Percentiles rank a stretch among this genome's conserved stretches.
Evolutionary conservation across 441 rosid species (phyloP).

Genomic region (Daphne laureola): DNA sequence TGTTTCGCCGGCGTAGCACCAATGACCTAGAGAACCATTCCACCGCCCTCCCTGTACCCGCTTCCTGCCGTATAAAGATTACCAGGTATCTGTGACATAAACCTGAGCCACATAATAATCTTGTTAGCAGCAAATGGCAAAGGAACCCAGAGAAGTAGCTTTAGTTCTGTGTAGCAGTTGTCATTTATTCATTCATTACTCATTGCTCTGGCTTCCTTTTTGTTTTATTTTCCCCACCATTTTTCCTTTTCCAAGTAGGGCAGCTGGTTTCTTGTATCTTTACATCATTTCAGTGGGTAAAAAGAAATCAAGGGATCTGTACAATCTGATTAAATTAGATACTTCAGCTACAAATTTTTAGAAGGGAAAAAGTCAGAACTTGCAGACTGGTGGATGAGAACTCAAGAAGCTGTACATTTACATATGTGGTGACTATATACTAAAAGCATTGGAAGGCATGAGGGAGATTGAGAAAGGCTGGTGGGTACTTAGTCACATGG

Average conservation of each 20-base stretch:
- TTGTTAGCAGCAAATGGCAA: conserved; percentile 32
- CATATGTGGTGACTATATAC: conserved; percentile 50
- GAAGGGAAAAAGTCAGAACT: conserved; percentile 21
- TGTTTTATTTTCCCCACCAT: conserved; percentile 1
- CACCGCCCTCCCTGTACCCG: conserved; percentile 21
- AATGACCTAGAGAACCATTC: conserved; percentile 21
- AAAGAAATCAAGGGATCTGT: conserved; percentile 19
- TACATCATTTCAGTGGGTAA: conserved; percentile 15
- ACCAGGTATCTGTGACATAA: conserved; percentile 43
- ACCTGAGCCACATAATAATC: conserved; percentile 32
- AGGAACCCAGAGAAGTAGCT: conserved; percentile 52
- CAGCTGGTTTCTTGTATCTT: conserved; percentile 40
- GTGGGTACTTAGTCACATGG: conserved; percentile 34
- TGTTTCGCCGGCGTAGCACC: conserved; percentile 16
- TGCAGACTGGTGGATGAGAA: conserved; percentile 31
- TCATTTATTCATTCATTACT: conserved; percentile 50
- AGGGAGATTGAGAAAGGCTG: conserved; percentile 31
- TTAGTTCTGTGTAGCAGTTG: conserved; percentile 43
- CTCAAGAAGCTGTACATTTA: conserved; percentile 30
- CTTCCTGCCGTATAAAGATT: conserved; percentile 24
- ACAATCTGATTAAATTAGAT: conserved; percentile 29
- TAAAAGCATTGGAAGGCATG: conserved; percentile 30
- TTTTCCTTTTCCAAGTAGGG: conserved; percentile 27
- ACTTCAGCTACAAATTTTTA: conserved; percentile 18
- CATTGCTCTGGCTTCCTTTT: conserved; percentile 30